These are phyloP conservation scores for Flaveria linearis DNA, from an alignment of 129 eudicot genomes.

Conservation along the genomic window DNA sequence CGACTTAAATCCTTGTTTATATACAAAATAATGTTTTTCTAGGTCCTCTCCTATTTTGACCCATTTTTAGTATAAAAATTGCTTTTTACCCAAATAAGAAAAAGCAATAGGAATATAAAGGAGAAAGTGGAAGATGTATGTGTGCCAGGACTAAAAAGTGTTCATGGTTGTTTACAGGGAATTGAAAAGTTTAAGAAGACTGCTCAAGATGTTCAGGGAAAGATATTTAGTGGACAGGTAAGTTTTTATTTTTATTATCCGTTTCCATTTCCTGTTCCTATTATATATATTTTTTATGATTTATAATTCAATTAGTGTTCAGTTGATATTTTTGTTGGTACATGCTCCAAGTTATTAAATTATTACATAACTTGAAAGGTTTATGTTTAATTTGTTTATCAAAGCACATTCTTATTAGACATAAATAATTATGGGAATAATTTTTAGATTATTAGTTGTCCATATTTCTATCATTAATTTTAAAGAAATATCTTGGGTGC, in stretches of 20 bases:
- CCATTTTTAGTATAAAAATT: too few relatives aligned
- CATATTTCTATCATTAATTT: slow-evolving; percentile 21
- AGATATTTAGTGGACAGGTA: slow-evolving; percentile 77
- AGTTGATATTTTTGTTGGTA: slow-evolving; percentile 8
- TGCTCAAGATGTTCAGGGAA: slow-evolving; percentile 78
- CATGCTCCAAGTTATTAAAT: neutral
- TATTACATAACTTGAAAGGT: neutral
- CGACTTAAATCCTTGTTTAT: neutral
- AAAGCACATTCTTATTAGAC: neutral
- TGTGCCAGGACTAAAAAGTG: slow-evolving; percentile 3
- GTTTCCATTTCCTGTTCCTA: neutral
- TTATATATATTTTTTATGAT: neutral
- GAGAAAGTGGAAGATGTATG: neutral
- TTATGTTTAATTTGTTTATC: neutral
- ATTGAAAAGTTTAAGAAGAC: slow-evolving; percentile 92
- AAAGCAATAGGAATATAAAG: neutral
- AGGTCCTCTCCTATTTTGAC: slow-evolving; percentile 8
- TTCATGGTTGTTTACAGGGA: slow-evolving; percentile 52
- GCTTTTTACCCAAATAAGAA: too few relatives aligned
- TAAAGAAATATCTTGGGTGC: slow-evolving; percentile 36
- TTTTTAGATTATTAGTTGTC: neutral
- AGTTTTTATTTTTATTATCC: slow-evolving; percentile 13
- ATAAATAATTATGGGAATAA: neutral
- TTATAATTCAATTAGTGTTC: neutral
- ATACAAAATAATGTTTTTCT: neutral